phyloP scores from a whole-genome alignment of 1,139 yeast species.

The Kodamaea plutei region DNA sequence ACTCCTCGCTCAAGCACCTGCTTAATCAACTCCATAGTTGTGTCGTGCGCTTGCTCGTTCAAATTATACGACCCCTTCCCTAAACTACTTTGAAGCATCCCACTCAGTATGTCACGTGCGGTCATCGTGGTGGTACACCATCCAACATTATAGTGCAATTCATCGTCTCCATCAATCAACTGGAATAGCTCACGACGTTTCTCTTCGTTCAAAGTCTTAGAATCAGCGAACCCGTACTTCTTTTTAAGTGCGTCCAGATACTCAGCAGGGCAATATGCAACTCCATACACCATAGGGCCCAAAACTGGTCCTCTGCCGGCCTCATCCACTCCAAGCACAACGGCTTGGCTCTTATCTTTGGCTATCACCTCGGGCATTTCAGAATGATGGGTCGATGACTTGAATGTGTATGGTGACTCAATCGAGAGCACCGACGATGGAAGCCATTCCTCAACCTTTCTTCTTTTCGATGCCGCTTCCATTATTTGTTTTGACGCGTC shows the following conservation, averaged over 20 bases:
- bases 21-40: slow-evolving; percentile 76
- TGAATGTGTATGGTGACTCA: slow-evolving; percentile 22
- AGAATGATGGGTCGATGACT: slow-evolving; percentile 35
- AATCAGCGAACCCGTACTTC: slow-evolving; percentile 83
- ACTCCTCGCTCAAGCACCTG: slow-evolving; percentile 57
- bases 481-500: too few relatives aligned
- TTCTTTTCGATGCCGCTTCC: too few relatives aligned
- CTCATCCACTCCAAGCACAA: slow-evolving; percentile 87
- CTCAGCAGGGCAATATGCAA: slow-evolving; percentile 64
- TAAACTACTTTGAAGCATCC: slow-evolving; percentile 65
- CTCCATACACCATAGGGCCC: slow-evolving; percentile 96
- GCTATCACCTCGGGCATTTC: slow-evolving; percentile 23
- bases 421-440: slow-evolving; percentile 32
- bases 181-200: slow-evolving; percentile 61
- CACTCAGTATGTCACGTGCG: slow-evolving; percentile 80
- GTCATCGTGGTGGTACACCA: slow-evolving; percentile 87
- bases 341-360: slow-evolving; percentile 18
- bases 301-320: slow-evolving; percentile 98
- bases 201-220: slow-evolving; percentile 77
- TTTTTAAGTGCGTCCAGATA: slow-evolving; percentile 51
- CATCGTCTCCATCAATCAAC: slow-evolving; percentile 41
- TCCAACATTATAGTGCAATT: slow-evolving; percentile 61
- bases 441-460: too few relatives aligned
- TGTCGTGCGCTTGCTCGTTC: slow-evolving; percentile 94
- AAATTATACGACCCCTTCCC: slow-evolving; percentile 66